Evolutionary conservation across 345 rosid species (phyloP).

Genomic region (Noccaea bulbosa): DNA sequence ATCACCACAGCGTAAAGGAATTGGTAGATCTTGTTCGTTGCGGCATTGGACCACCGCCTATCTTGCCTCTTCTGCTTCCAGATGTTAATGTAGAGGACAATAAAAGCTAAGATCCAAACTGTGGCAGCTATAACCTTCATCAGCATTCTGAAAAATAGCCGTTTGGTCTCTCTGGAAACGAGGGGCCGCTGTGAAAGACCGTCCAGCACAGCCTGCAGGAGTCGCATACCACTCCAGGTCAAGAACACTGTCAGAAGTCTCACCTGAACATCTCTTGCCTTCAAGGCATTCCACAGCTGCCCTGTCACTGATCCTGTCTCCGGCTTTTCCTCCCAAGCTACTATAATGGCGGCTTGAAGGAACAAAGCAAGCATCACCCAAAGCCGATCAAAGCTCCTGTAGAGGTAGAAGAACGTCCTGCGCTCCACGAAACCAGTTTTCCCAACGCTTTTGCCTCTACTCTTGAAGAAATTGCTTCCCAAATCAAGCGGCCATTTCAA

Average conservation of each 20-base stretch:
- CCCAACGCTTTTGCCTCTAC: constrained; percentile 59
- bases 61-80: constrained; percentile 74
- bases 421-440: constrained; percentile 95
- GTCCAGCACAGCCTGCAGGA: constrained; percentile 83
- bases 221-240: constrained; percentile 87
- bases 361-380: constrained; percentile 79
- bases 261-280: constrained; percentile 52
- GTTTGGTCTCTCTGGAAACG: constrained; percentile 76
- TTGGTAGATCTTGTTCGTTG: constrained; percentile 50
- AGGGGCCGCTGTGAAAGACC: constrained; percentile 62
- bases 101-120: constrained; percentile 70
- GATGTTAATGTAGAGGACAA: constrained; percentile 68
- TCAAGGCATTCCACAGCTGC: constrained; percentile 66
- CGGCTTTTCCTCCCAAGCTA: constrained; percentile 63
- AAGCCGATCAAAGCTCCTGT: constrained; percentile 76
- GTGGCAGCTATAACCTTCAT: constrained; percentile 69
- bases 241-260: constrained; percentile 70
- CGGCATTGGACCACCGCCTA: constrained; percentile 54
- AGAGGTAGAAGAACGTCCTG: constrained; percentile 81
- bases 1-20: constrained; percentile 70
- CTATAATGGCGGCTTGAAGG: constrained; percentile 73
- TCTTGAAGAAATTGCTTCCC: constrained; percentile 56
- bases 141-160: constrained; percentile 78
- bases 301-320: constrained; percentile 42
- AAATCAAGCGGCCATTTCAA: constrained; percentile 73